Evolutionary conservation across 1,284 basidiomycete genomes (phyloP), one percentile per base, ranked within the genome.

Genomic region (Stygiomarasmius scandens): DNA sequence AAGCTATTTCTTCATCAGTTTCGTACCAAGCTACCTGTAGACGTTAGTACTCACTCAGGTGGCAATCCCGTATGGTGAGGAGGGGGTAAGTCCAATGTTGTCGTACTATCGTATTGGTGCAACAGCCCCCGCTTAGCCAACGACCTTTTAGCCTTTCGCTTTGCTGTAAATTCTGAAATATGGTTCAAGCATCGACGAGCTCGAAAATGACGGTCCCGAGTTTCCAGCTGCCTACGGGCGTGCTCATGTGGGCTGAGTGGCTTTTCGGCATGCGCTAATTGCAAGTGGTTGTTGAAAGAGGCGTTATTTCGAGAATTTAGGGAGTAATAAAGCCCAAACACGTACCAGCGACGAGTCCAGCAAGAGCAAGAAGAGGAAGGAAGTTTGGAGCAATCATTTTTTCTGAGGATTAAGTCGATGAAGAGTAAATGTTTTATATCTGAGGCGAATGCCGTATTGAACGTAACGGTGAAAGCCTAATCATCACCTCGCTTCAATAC

Each of bases 101-200:
- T 32, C 29, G 29, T 12, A 32, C 29, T 12, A 32, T 8, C 29
- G 27, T 9, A 23, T 23, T 16, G 54, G 24, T 9, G 34, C 8
- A 19, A n/a, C 12, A 14, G 46, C 25, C 27, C 54, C 22, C 32
- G 29, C 12, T 50, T 49, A 16, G 54, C 54, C 16, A 55, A 34
- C 16, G 46, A 22, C 2, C 54, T 24, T 36, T 49, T 55, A 27
- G 54, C 46, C 36, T 49, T 49, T 10, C 54, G 54, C 27, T 43
- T 49, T 23, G 29, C 46, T 16, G 32, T 55, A 46, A 49, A 55
- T 2, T 46, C 54, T 4, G 54, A 29, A 19, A 55, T 36, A 19
- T 49, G 27, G 16, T 27, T 23, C 19, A 29, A 25, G 22, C 52
- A 53, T 9, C 12, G 14, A 14, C 52, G 22, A 16, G 52, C 52